Evolutionary conservation across 352 stramenopile genomes (phyloP), one percentile per base, ranked within the genome.

Genomic region (Globisporangium paroecandrum): DNA sequence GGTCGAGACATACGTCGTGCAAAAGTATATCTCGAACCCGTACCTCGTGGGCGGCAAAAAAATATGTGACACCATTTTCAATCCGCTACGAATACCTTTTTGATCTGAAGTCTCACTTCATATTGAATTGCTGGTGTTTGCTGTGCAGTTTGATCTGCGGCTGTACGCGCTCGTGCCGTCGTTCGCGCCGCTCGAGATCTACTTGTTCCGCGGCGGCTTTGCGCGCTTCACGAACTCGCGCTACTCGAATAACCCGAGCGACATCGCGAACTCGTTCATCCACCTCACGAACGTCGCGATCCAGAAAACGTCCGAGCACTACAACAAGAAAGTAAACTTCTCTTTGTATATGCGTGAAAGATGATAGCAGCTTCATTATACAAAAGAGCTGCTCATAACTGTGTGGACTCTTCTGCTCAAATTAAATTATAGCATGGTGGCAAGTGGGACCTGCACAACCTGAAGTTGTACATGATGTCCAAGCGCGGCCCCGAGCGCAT

Each of bases 261-360:
- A 96, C 70, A 96, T 98, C 25, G 88, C 89, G 43, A 98, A 97
- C 65, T 90, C 81, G 36, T 97, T 96, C 62, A 94, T 98, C 62
- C 94, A 98, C 78, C 86, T 98, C 13, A 98, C 94, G 5, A 98
- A 98, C 71, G 89, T 98, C 47, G 90, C 93, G 47, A 97, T 98
- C 60, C 94, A 98, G 73, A 98, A 98, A 77, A 98, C 90, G 0
- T 94, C 85, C 13, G 89, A 98, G 51, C 82, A 97, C 68, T 98
- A 98, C 85, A 96, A 98, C 79, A 96, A 95, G 61, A 75, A 89
- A 62, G 79, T 41, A 41, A 41, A 7, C 34, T 41, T 41, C 34
- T 41, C 10, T 13, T 41, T 41, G 34, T 12, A 41, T 41, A 9
- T 13, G 10, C 3, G 34, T 12, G 34, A 9, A 41, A 13, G 7